Evolutionary conservation across 805 yeast genomes (phyloP).

Genomic region (Suhomyces canberraensis): DNA sequence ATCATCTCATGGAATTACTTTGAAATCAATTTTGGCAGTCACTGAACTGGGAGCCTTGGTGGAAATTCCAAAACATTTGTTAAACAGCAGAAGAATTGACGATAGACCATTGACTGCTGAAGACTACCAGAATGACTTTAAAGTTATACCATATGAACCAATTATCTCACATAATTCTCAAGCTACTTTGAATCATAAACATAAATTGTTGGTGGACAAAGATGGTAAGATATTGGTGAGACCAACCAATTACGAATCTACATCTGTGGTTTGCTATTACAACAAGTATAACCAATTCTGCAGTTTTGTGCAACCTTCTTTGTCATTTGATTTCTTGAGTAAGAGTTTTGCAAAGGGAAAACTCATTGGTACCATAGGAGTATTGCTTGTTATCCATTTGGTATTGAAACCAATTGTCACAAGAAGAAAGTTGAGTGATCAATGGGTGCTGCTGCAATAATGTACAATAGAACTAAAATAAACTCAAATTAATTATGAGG

Average conservation of each 20-base stretch:
- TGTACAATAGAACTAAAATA: no score
- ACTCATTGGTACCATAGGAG: conserved; percentile 56
- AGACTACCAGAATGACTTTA: conserved; percentile 56
- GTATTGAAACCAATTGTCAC: conserved; percentile 57
- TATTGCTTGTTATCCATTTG: conserved; percentile 45
- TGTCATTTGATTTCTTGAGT: conserved; percentile 74
- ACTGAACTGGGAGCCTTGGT: conserved; percentile 61
- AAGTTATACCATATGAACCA: conserved; percentile 64
- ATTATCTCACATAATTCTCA: conserved; percentile 42
- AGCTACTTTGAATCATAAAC: conserved; percentile 36
- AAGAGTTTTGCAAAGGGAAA: conserved; percentile 64
- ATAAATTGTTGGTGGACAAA: conserved; percentile 20
- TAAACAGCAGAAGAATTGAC: conserved; percentile 68
- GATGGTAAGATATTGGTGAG: conserved; percentile 25
- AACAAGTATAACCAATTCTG: conserved; percentile 68
- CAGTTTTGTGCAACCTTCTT: conserved; percentile 75
- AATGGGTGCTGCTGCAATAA: no score
- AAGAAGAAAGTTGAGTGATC: conserved; percentile 48
- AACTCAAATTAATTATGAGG: not conserved
- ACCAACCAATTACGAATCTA: conserved; percentile 74
- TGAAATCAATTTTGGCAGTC: conserved; percentile 59
- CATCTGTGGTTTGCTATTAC: conserved; percentile 63
- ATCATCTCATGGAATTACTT: conserved; percentile 48
- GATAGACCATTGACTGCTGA: conserved; percentile 48
- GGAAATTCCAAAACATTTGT: conserved; percentile 63